Evolutionary conservation across 1,284 basidiomycete genomes (phyloP), one percentile per base, ranked within the genome.

Genomic region (Moesziomyces globuligerus): DNA sequence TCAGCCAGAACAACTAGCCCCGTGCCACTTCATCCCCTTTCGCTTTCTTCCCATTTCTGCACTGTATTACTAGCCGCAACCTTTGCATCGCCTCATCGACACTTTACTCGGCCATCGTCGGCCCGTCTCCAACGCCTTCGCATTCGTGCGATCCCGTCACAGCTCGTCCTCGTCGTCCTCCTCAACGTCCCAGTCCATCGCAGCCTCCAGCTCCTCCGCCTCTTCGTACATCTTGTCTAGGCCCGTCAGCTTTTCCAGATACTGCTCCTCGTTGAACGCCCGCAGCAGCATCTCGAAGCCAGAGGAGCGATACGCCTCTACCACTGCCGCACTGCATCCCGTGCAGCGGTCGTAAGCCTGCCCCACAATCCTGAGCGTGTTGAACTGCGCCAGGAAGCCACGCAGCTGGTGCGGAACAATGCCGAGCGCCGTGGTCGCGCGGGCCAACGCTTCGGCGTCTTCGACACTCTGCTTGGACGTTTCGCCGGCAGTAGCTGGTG

Each of bases 341-440:
- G 94, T 97, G 81, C 96, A 98, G 43, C 87, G 86, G 54, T 91
- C 87, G 80, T 91, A 98, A 0, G 94, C 92, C 3, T 90, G 88
- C 0, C 94, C 95, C 0, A 90, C 88, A 51, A 98, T 89, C 28
- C 89, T 88, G 72, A 95, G 85, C 38, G 89, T 93, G 45, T 89
- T 86, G 86, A 96, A 98, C 62, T 91, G 89, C 5, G 89, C 88
- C 9, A 98, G 85, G 84, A 89, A 93, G 0, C 94, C 96, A 0
- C 96, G 88, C 6, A 98, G 85, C 81, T 98, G 95, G 81, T 98
- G 96, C 1, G 95, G 95, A 0, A 97, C 90, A 3, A 90, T 84
- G 0, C 94, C 94, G 1, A 98, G 61, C 7, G 62, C 69, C 0
- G 61, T 75, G 4, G 47, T 57, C 7, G 68, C 61, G 42, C 54